phyloP scores from a whole-genome alignment of 371 early-diverging fungal species.

The Cokeromyces recurvatus region DNA sequence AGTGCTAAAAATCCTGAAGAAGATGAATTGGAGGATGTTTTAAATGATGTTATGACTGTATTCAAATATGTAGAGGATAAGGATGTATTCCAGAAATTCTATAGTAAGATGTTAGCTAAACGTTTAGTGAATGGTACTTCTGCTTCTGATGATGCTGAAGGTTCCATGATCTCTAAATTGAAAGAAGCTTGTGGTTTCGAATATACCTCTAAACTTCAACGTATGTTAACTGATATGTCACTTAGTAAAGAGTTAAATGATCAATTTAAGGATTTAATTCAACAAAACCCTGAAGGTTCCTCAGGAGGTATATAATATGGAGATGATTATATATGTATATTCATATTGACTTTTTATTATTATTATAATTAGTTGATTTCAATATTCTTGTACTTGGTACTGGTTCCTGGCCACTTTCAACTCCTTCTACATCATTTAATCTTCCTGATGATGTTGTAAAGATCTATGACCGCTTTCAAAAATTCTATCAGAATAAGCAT shows the following conservation, averaged over 20 bases:
- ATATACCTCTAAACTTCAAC: constrained; percentile 83
- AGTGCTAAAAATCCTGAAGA: constrained; percentile 81
- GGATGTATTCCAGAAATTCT: constrained; percentile 87
- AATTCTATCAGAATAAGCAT: constrained; percentile 81
- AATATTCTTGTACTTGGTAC: constrained; percentile 82
- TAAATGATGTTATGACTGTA: constrained; percentile 80
- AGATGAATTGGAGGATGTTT: constrained; percentile 77
- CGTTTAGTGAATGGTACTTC: constrained; percentile 72
- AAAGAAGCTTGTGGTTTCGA: constrained; percentile 83
- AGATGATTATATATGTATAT: no score
- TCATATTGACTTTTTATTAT: neutral
- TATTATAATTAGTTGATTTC: constrained; percentile 84
- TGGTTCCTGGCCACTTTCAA: constrained; percentile 87
- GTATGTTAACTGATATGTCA: constrained; percentile 88
- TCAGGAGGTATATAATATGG: constrained; percentile 38
- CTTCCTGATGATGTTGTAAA: constrained; percentile 81
- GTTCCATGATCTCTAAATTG: constrained; percentile 63
- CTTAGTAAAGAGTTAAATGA: constrained; percentile 70
- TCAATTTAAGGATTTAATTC: constrained; percentile 51
- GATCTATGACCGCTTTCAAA: constrained; percentile 76
- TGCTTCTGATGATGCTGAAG: constrained; percentile 74
- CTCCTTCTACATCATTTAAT: constrained; percentile 72
- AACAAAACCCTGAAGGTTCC: constrained; percentile 38
- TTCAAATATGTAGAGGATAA: constrained; percentile 89
- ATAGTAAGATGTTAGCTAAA: constrained; percentile 72